Base-by-base conservation (phyloP, 768 basidiomycete genomes). In the Leccinum longicurvipes region DNA sequence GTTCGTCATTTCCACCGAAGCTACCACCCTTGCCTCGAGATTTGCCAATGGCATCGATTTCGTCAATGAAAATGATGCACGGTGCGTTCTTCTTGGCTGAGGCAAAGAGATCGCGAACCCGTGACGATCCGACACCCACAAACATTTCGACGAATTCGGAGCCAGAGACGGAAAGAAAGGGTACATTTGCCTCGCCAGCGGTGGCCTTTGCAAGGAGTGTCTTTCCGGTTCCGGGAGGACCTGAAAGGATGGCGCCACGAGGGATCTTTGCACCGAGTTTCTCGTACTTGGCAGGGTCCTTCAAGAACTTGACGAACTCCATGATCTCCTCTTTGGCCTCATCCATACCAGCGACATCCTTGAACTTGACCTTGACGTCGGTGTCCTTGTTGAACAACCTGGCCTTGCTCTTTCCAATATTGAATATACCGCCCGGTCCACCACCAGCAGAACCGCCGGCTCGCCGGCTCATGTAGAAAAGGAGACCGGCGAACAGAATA, bases 121-220 rank as follows among this genome's bases (percentile, higher is more conserved):
- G 85, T 4, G 93, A 95, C 3, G 97, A 94, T 55, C 97, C 97
- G 50, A 98, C 97, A 73, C 97, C 97, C 63, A 99, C 97, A 69
- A 98, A 99, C 95, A 98, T 98, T 76, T 99, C 97, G 58, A 99
- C 94, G 69, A 99, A 98, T 70, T 99, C 97, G 42, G 96, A 98
- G 50, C 97, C 97, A 47, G 96, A 98, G 41, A 98, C 97, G 23
- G 93, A 96, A 56, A 98, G 82, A 87, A 99, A 99, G 41, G 97
- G 96, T 5, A 98, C 96, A 44, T 85, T 89, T 5, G 97, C 96
- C 74, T 99, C 97, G 50, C 97, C 97, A 3, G 97, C 97, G 4
- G 97, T 98, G 3, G 97, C 97, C 73, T 99, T 99, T 11, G 97
- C 97, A 32, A 99, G 82, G 11, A 99, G 78, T 6, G 97, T 99